Conservation (phyloP, 345 rosid species). For the Eucalyptus cloeziana region DNA sequence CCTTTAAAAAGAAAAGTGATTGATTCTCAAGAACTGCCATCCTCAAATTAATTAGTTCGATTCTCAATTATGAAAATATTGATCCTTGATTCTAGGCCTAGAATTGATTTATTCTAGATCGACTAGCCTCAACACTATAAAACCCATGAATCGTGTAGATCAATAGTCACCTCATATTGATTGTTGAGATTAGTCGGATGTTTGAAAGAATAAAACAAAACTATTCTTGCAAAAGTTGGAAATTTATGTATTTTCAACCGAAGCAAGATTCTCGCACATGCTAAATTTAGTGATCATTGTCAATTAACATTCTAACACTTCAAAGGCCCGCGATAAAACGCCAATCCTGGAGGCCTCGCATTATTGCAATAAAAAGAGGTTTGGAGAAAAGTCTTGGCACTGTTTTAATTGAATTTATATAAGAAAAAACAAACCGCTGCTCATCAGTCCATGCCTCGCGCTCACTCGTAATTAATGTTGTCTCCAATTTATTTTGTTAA, state of each 20-base stretch:
- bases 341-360: neutral
- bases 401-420: neutral
- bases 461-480: no score
- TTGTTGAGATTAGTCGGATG: neutral
- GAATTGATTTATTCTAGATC: neutral
- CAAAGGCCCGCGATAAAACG: neutral
- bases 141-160: neutral
- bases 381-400: neutral
- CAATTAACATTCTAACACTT: neutral
- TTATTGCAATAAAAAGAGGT: neutral
- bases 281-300: neutral
- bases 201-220: neutral
- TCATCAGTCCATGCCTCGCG: no score
- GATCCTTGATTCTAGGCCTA: fast-evolving
- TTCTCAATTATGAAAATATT: neutral
- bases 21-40: neutral
- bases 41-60: neutral
- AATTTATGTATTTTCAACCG: neutral
- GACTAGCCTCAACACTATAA: fast-evolving
- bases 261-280: neutral
- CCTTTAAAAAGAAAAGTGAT: no score
- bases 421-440: neutral
- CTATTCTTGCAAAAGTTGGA: neutral
- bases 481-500: neutral
- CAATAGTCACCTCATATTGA: neutral